Base-by-base conservation (phyloP, 2,329 filamentous ascomycete genomes). In the Aspergillus alliaceus region DNA sequence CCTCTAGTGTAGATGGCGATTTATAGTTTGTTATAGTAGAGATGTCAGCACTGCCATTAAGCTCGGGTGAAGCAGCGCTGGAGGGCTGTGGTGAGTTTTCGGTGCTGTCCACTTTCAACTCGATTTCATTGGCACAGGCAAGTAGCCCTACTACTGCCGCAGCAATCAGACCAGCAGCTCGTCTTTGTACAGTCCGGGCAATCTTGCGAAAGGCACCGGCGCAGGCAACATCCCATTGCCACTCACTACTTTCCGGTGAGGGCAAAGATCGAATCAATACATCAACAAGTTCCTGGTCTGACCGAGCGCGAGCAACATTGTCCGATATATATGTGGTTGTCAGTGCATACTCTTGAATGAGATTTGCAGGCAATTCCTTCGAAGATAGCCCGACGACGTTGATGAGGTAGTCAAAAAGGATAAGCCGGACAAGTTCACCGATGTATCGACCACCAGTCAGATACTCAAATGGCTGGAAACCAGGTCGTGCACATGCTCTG, bases 381-480 rank as follows among this genome's bases (percentile, higher is more conserved):
- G 66, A 69, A 1, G 74, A 72, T 8, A 79, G 72, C 11, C 69
- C 62, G 3, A 75, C 55, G 14, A 84, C 64, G 11, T 67, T 77
- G 11, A 77, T 81, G 66, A 89, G 72, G 66, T 89, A 87, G 67
- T 90, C 87, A 39, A 87, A 73, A 53, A 91, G 80, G 59, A 90
- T 85, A 55, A 92, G 78, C 25, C 90, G 85, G 24, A 88, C 87
- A 11, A 93, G 82, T 72, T 93, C 90, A 51, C 90, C 90, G 4
- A 93, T 80, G 69, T 93, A 93, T 39, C 90, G 81, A 2, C 90
- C 90, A 2, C 89, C 85, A 0, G 89, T 92, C 88, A 93, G 91
- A 74, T 93, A 93, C 69, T 95, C 90, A 20, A 93, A 83, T 0
- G 90, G 90, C 63, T 93, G 90, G 65, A 93, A 92, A 0, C 90